Evolutionary conservation across 345 rosid genomes (phyloP), one percentile per base, ranked within the genome.

Genomic region (Lepidium aucheri): DNA sequence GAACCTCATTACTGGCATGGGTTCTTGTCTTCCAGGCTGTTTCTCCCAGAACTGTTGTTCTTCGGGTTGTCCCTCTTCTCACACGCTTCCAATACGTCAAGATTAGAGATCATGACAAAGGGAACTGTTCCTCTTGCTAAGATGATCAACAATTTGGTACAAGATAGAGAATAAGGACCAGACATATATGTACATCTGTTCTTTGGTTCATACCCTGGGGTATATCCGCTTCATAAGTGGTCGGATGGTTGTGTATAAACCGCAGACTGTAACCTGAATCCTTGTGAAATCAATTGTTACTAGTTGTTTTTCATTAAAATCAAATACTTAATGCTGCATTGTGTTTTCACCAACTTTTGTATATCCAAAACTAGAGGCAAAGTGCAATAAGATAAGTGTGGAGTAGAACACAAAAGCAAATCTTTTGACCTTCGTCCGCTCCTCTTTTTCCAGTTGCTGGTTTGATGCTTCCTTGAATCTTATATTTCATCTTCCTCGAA

Each of bases 1-100:
- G 76, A 90, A 66, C 95, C 97, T 47, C 93, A 35, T 67, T 88
- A 90, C 78, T 90, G 97, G 97, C 97, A 90, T 5, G 99, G 96
- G 5, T 94, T 94, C 84, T 79, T 94, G 81, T 94, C 99, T 2
- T 94, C 99, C 2, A 77, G 99, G 52, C 70, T 94, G 76, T 85
- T 94, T 72, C 92, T 94, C 9, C 96, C 97, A 0, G 93, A 94
- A 54, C 83, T 94, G 50, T 8, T 90, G 69, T 50, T 79, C 74
- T 94, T 94, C 0, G 99, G 97, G 66, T 86, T 94, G 39, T 82
- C 99, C 0, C 77, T 90, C 45, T 94, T 94, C 79, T 78, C 83
- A 1, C 83, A 82, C 15, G 99, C 99, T 20, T 88, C 99, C 35
- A 94, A 86, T 75, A 82, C 88, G 58, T 94, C 95, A 69, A 86